A percentile compares a stretch with the other conserved stretches of the same genome.
These are phyloP conservation scores for Aspergillus transmontanensis DNA, from an alignment of 2,329 filamentous ascomycete genomes.

Conservation along the genomic window DNA sequence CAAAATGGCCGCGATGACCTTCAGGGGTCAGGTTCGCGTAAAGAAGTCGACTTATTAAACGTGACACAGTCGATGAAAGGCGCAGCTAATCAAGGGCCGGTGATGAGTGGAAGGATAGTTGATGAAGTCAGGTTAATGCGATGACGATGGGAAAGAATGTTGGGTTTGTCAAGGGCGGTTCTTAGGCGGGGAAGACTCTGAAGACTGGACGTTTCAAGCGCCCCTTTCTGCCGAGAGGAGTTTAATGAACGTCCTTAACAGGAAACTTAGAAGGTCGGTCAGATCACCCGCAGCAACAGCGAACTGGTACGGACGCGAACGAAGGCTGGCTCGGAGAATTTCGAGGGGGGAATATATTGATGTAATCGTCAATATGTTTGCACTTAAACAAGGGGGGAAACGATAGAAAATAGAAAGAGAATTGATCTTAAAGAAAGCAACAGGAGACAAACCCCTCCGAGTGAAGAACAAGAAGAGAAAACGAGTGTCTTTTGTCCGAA, in stretches of 20 bases:
- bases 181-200: constrained; percentile 19
- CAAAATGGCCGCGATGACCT: neutral
- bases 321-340: constrained; percentile 6
- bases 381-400: neutral
- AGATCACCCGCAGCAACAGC: neutral
- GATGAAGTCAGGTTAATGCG: constrained; percentile 6
- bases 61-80: neutral
- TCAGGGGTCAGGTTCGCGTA: constrained; percentile 3
- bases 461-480: constrained; percentile 11
- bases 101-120: constrained; percentile 3
- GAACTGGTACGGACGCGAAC: neutral
- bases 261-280: constrained; percentile 8
- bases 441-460: constrained; percentile 6
- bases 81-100: neutral
- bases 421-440: constrained; percentile 2
- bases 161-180: constrained; percentile 15
- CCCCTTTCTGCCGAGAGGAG: constrained; percentile 21
- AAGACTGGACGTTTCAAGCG: constrained; percentile 22
- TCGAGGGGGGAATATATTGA: neutral
- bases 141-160: constrained; percentile 12
- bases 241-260: constrained; percentile 18
- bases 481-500: constrained; percentile 16
- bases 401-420: neutral
- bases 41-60: neutral
- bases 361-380: neutral